These are phyloP conservation scores for Trichoderma gracile DNA, from an alignment of 2,329 filamentous ascomycete species.

Conservation along the genomic window DNA sequence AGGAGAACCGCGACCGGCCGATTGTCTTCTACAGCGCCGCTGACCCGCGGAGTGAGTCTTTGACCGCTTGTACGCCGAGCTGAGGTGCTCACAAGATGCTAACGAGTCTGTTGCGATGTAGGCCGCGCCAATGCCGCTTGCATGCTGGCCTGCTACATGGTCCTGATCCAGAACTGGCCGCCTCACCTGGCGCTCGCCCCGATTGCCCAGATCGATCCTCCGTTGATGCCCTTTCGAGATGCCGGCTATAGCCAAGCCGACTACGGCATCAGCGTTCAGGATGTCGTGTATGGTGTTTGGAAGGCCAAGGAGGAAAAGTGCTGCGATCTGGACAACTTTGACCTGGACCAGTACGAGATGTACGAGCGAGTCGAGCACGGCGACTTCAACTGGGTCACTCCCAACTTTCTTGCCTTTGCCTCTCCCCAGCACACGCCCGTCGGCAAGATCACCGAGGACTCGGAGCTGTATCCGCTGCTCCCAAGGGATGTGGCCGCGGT, in stretches of 20 bases:
- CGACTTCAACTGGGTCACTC: slow-evolving; percentile 99
- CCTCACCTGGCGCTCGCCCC: slow-evolving; percentile 93
- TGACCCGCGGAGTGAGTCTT: slow-evolving; percentile 77
- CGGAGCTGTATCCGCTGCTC: slow-evolving; percentile 71
- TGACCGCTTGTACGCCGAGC: not conserved
- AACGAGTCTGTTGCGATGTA: slow-evolving; percentile 38
- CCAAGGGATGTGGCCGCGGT: slow-evolving; percentile 76
- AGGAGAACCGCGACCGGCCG: slow-evolving; percentile 83
- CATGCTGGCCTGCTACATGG: slow-evolving; percentile 97
- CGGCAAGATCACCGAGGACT: slow-evolving; percentile 68
- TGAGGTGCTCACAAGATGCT: not conserved
- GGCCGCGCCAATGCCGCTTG: slow-evolving; percentile 92
- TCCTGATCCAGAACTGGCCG: slow-evolving; percentile 95
- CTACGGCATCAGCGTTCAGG: slow-evolving; percentile 92
- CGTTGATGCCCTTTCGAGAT: slow-evolving; percentile 97
- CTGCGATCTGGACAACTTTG: slow-evolving; percentile 89
- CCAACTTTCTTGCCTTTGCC: slow-evolving; percentile 92
- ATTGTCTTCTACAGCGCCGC: slow-evolving; percentile 96
- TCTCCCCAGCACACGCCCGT: slow-evolving; percentile 84
- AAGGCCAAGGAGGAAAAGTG: slow-evolving; percentile 95
- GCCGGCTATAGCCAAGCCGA: slow-evolving; percentile 98
- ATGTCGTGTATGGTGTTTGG: slow-evolving; percentile 98
- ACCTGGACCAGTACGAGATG: slow-evolving; percentile 93
- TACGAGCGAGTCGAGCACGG: slow-evolving; percentile 96
- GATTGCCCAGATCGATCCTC: slow-evolving; percentile 94